A percentile compares a stretch with the other conserved stretches of the same genome.
Evolutionary conservation across 2,329 filamentous ascomycete genomes (phyloP).

Genomic region (Hypoxylon sp.): DNA sequence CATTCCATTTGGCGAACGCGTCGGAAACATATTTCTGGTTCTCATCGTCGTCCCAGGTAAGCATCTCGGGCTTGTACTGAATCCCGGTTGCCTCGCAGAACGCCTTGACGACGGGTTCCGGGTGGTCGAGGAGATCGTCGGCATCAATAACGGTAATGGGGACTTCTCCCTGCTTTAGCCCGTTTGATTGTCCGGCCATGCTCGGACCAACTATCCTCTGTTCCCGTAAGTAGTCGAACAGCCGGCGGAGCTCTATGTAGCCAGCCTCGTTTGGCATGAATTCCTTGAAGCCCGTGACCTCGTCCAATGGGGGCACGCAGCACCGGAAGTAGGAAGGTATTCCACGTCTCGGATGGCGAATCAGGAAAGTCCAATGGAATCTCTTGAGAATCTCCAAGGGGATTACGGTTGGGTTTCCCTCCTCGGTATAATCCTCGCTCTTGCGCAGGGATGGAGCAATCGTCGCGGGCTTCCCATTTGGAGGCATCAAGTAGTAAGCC

Average conservation of each 20-base stretch:
- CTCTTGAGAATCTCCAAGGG: constrained; percentile 79
- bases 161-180: constrained; percentile 57
- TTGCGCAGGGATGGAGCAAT: constrained; percentile 86
- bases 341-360: constrained; percentile 91
- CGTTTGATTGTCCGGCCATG: constrained; percentile 63
- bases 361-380: constrained; percentile 97
- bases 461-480: constrained; percentile 74
- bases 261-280: constrained; percentile 92
- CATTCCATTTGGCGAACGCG: constrained; percentile 96
- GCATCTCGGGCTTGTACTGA: constrained; percentile 81
- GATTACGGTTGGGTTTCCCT: constrained; percentile 86
- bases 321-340: constrained; percentile 97
- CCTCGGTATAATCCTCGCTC: constrained; percentile 65
- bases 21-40: constrained; percentile 77
- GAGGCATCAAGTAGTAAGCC: constrained; percentile 89
- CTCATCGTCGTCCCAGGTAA: constrained; percentile 85
- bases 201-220: constrained; percentile 79
- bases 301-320: constrained; percentile 87
- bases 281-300: constrained; percentile 85
- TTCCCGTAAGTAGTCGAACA: constrained; percentile 87
- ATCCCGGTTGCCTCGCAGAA: constrained; percentile 89
- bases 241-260: constrained; percentile 86
- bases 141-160: constrained; percentile 92
- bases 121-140: constrained; percentile 92
- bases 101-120: constrained; percentile 78